Base-by-base conservation (phyloP, 2,329 filamentous ascomycete genomes). In the Ciborinia camelliae region DNA sequence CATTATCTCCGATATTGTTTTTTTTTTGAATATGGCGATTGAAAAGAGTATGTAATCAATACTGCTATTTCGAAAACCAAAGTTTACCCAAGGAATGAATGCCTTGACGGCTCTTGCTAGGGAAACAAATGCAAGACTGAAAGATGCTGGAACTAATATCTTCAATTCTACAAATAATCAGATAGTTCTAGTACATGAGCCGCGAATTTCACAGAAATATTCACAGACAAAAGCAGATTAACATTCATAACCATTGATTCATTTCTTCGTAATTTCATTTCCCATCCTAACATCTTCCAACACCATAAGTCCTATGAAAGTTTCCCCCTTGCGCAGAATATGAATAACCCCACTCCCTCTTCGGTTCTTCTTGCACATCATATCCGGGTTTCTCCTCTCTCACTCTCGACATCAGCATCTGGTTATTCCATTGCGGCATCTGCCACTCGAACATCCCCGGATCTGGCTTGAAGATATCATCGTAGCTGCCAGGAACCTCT, bases 391-490 rank as follows among this genome's bases (percentile, higher is more conserved):
- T 73, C 62, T 75, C 73, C 51, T 75, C 73, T n/a, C 73, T 41
- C 54, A 71, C 72, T 50, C 70, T 70, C 4, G 67, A 70, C 70
- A 73, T 71, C 14, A 73, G 26, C 37, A 73, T 69, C 61, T 73
- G 70, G 18, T 65, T 70, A 48, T 71, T 74, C 71, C 72, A 74
- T 9, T 68, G 66, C 41, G 55, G 55, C 55, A 58, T 58, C 45
- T 73, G 72, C 73, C 73, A 75, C 52, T 73, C 72, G 53, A 73
- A 75, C 54, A 71, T 53, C 2, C 71, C 69, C 5, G 67, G 66
- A 45, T 74, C 71, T 8, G 70, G 68, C 59, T 73, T 74, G 60
- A 74, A 74, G 18, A 74, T 71, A 62, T 75, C 73, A 35, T 75
- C 73, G 48, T 74, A 74, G 4, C 71, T 72, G 18, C 71, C 39